Evolutionary conservation across 2,329 filamentous ascomycete species (phyloP).

Genomic region (Claviceps spartinae): DNA sequence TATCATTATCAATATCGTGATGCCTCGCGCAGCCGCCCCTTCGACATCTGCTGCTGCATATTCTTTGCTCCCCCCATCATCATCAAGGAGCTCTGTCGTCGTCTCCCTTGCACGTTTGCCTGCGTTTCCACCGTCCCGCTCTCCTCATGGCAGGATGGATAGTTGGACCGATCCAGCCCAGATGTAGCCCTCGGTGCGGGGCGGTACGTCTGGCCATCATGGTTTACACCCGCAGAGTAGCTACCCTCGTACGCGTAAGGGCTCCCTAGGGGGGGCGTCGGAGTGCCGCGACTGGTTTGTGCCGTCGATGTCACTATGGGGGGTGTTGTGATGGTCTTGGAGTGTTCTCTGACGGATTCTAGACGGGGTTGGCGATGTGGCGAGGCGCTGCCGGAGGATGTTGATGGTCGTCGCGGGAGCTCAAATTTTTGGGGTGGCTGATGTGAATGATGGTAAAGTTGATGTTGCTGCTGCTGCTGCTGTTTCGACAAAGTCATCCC

Average conservation of each 20-base stretch:
- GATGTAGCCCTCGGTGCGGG: slow-evolving; percentile 13
- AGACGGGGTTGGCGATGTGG: slow-evolving; percentile 35
- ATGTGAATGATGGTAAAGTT: neutral
- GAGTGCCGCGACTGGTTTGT: slow-evolving; percentile 21
- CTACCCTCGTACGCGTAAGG: slow-evolving; percentile 34
- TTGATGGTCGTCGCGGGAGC: slow-evolving; percentile 31
- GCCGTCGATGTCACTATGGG: slow-evolving; percentile 25
- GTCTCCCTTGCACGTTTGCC: slow-evolving; percentile 21
- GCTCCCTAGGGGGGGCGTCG: slow-evolving; percentile 27
- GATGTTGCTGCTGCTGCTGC: neutral
- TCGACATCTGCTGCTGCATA: slow-evolving; percentile 35
- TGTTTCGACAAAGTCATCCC: slow-evolving; percentile 7
- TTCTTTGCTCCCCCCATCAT: slow-evolving; percentile 29
- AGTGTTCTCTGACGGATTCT: slow-evolving; percentile 16
- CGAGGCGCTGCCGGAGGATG: slow-evolving; percentile 33
- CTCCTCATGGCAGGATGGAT: slow-evolving; percentile 16
- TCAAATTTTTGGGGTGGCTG: slow-evolving; percentile 15
- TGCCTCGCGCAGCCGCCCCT: slow-evolving; percentile 41
- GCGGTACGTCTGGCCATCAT: slow-evolving; percentile 12
- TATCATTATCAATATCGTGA: slow-evolving; percentile 21
- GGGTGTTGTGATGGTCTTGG: slow-evolving; percentile 32
- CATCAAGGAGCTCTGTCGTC: slow-evolving; percentile 50
- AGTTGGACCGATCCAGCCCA: slow-evolving; percentile 25
- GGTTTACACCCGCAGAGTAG: slow-evolving; percentile 16
- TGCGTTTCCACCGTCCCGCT: slow-evolving; percentile 13